Base-by-base conservation (phyloP, 345 rosid genomes). In the Populus alba region DNA sequence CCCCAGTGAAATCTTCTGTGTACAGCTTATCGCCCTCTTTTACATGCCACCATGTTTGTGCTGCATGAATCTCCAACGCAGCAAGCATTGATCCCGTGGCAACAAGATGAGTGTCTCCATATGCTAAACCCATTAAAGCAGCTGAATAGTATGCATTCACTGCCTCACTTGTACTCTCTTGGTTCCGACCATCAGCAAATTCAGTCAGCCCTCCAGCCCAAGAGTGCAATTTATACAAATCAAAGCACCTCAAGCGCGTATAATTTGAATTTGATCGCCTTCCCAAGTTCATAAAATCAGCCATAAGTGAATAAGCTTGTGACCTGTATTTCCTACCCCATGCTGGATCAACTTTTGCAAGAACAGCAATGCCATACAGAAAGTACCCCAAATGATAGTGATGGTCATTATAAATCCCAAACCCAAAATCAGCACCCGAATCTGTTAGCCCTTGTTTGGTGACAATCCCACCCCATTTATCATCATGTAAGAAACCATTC, bases 131-230 rank as follows among this genome's bases (percentile, higher is more conserved):
- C 86, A 96, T 85, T 73, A 96, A 87, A 63, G 99, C 95, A 0
- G 98, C 95, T 0, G 98, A 91, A 78, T 96, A 96, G 84, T 96
- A 96, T 0, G 90, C 98, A 43, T 92, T 94, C 71, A 96, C 90
- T 2, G 99, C 98, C 81, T 96, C 99, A 22, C 98, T 91, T 1
- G 99, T 91, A 84, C 94, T 96, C 84, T 94, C 97, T 57, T 96
- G 97, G 72, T 94, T 90, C 84, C 99, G 77, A 43, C 99, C 98
- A 77, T 96, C 98, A 0, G 91, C 91, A 29, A 92, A 94, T 85
- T 92, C 98, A 7, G 94, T 94, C 77, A 96, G 80, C 59, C 99
- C 98, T 61, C 97, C 93, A 16, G 98, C 99, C 98, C 98, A 96
- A 35, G 99, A 96, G 80, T 96, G 99, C 76, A 96, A 82, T 77